Conservation (phyloP, 2,329 filamentous ascomycete genomes). For the Talaromyces atroroseus region DNA sequence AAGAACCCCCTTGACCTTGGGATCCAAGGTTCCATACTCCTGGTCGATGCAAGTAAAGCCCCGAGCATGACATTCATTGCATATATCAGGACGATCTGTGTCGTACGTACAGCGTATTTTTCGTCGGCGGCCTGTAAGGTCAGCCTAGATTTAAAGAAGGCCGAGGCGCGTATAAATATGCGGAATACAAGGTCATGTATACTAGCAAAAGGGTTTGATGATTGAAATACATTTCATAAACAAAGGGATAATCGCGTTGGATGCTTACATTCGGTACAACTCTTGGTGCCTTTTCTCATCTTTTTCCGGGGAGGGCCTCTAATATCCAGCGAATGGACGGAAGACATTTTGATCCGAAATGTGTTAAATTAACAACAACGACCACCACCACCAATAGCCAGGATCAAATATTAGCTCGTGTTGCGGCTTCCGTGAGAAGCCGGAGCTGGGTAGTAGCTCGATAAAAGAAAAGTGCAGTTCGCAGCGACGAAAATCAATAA, state of each 20-base stretch:
- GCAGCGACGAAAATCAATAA: not conserved
- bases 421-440: not conserved
- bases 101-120: slow-evolving; percentile 41
- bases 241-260: not conserved
- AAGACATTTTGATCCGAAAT: slow-evolving; percentile 15
- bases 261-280: slow-evolving; percentile 36
- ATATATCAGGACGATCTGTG: slow-evolving; percentile 26
- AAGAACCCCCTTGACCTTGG: slow-evolving; percentile 17
- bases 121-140: slow-evolving; percentile 29
- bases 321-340: slow-evolving; percentile 16
- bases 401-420: not conserved
- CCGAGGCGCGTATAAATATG: not conserved
- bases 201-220: too few species aligned
- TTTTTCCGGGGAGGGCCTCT: slow-evolving; percentile 36
- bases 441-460: not conserved
- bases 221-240: not conserved
- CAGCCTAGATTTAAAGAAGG: not conserved
- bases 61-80: slow-evolving; percentile 38
- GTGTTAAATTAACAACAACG: not conserved
- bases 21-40: slow-evolving; percentile 26
- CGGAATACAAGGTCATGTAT: not conserved
- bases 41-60: slow-evolving; percentile 37
- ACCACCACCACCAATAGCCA: not conserved
- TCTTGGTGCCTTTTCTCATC: slow-evolving; percentile 41
- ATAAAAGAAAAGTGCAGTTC: not conserved